Conservation (phyloP, 2,329 filamentous ascomycete genomes). For the Penicillium sp. region DNA sequence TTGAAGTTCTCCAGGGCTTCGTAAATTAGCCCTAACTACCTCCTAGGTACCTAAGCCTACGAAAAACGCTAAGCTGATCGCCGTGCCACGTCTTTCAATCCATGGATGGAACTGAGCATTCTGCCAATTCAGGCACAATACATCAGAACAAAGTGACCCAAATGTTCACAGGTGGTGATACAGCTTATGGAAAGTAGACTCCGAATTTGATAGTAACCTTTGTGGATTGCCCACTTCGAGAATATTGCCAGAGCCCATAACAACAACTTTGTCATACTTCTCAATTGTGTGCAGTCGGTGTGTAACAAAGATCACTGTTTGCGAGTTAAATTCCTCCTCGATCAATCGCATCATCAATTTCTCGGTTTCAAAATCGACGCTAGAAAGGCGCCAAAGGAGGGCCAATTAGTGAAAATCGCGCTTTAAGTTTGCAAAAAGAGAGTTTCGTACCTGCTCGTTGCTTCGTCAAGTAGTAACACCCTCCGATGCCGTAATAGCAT, state of each 20-base stretch:
- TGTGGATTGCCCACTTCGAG: conserved; percentile 33
- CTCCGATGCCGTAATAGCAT: conserved; percentile 44
- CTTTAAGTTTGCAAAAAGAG: too few species aligned
- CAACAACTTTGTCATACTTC: conserved; percentile 33
- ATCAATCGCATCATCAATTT: conserved; percentile 54
- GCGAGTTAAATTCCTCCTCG: conserved; percentile 48
- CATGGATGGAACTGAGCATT: too few species aligned
- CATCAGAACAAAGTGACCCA: too few species aligned
- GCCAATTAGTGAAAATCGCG: too few species aligned
- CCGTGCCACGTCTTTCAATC: too few species aligned
- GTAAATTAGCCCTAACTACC: too few species aligned
- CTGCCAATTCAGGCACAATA: too few species aligned
- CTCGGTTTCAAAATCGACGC: conserved; percentile 56
- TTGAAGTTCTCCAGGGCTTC: too few species aligned
- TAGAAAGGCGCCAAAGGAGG: too few species aligned
- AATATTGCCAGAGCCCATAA: conserved; percentile 31
- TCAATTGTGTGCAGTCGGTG: conserved; percentile 50
- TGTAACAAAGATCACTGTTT: conserved; percentile 58
- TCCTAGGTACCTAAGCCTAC: too few species aligned
- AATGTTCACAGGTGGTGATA: too few species aligned
- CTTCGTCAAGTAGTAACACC: conserved; percentile 44
- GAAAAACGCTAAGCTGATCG: too few species aligned
- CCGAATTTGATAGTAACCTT: conserved; percentile 25
- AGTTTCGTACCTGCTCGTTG: conserved; percentile 26
- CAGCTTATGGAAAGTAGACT: neutral